Base-by-base conservation (phyloP, 2,329 filamentous ascomycete genomes). In the Kalmusia sp. region DNA sequence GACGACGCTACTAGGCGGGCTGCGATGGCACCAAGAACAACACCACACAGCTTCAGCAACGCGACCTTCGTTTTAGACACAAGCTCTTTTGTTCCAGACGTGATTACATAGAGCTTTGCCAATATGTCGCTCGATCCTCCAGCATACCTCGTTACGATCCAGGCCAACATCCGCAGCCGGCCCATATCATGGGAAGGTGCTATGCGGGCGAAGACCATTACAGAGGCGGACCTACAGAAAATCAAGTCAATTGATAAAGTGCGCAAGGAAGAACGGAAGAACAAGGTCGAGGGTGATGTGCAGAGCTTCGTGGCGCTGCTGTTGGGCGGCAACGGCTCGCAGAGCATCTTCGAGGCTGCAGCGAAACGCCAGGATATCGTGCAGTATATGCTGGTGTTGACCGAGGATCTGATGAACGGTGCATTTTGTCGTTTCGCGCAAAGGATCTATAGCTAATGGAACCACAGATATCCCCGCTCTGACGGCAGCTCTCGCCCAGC, bases 181-280 rank as follows among this genome's bases (percentile, higher is more conserved):
- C 93, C 93, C 62, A 96, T 99, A 78, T 93, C 93, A 53, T 99
- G 95, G 95, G 93, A 98, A 77, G 93, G 93, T 68, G 93, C 93
- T 68, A 92, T 96, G 63, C 87, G 95, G 76, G 92, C 92, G 66
- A 92, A 93, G 76, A 95, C 92, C 70, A 90, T 99, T 77, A 96
- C 91, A 53, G 93, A 98, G 65, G 88, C 90, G 64, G 93, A 99
- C 77, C 86, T 97, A 66, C 91, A 90, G 80, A 93, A 93, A 83
- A 96, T 99, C 79, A 93, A 93, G 77, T 91, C 93, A 57, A 91
- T 98, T 66, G 95, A 98, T 77, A 98, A 97, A 79, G 91, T 95
- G 63, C 90, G 92, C 76, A 95, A 92, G 76, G 95, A 98, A 64
- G 90, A 92, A 77, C 87, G 93, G 70, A 89, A 88, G 72, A 86